Evolutionary conservation across 1,284 basidiomycete genomes (phyloP), one percentile per base, ranked within the genome.

Genomic region (Ganoderma multipileum): DNA sequence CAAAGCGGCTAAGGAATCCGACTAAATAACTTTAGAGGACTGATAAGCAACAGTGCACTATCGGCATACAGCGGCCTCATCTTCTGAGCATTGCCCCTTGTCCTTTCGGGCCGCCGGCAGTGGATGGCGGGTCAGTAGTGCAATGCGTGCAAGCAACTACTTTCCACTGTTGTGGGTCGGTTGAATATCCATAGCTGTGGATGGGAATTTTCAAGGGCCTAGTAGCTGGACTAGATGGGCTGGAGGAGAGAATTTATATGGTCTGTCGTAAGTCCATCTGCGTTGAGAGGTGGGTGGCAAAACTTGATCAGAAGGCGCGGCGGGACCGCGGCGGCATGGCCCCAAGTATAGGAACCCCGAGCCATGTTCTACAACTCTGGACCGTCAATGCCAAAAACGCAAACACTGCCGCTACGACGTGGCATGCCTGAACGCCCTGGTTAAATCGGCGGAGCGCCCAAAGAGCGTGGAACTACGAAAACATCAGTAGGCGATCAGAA

Each of bases 381-480:
- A 58, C n/a, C 36, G n/a, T 14, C 30, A 58, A 20, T 58, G n/a
- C 57, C 57, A 58, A 38, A 58, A 38, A n/a, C 12, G 30, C 57
- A 58, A 58, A 23, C n/a, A 23, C 11, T 23, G 36, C 20, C 57
- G 7, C n/a, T 58, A 58, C 33, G 33, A 58, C n/a, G 30, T 38
- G n/a, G 33, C 57, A 33, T 38, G 30, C 36, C 36, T 23, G 33
- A 36, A 58, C 36, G 30, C n/a, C 57, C 36, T 38, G 30, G 30
- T 30, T 33, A 55, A 55, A 18, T 7, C 30, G 28, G 30, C 30
- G 54, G 54, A 55, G 54, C 54, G 54, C 30, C 54, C 28, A 33
- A 18, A 7, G 54, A 55, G 54, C 54, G 30, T 30, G 54, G 54
- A 12, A 18, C 54, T 20, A 9, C 30, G 28, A 55, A 55, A 33